A percentile compares a stretch with the other conserved stretches of the same genome.
Conservation (phyloP, 345 rosid genomes). For the Gossypium raimondii region DNA sequence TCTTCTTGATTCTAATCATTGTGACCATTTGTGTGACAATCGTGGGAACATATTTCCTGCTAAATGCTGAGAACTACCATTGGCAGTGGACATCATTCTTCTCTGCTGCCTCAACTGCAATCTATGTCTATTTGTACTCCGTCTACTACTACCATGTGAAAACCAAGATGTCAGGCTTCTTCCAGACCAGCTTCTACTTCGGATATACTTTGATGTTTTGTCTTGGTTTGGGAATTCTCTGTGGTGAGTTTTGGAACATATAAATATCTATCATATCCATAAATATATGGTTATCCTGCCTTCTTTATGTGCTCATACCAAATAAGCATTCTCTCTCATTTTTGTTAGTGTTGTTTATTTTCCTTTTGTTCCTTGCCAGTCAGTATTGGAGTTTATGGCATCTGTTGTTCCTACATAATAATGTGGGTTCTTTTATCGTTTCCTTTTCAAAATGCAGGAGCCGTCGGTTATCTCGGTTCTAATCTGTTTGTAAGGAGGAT, state of each 20-base stretch:
- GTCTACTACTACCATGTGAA: conserved; percentile 70
- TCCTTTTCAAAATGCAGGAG: conserved; percentile 47
- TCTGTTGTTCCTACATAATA: background rate
- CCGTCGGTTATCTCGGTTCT: conserved; percentile 85
- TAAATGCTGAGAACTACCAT: conserved; percentile 94
- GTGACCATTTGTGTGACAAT: conserved; percentile 94
- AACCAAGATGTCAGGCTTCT: conserved; percentile 86
- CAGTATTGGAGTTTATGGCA: background rate
- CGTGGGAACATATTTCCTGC: conserved; percentile 88
- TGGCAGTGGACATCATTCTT: conserved; percentile 99
- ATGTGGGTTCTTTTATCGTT: background rate
- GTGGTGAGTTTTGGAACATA: conserved; percentile 52
- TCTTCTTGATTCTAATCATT: conserved; percentile 78
- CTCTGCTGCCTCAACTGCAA: conserved; percentile 95
- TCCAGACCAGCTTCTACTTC: conserved; percentile 86
- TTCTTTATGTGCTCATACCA: background rate
- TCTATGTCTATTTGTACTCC: conserved; percentile 86
- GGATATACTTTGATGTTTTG: conserved; percentile 95
- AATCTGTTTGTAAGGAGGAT: conserved; percentile 90
- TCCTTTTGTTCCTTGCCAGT: background rate
- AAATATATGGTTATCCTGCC: background rate
- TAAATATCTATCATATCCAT: background rate
- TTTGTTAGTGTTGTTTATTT: background rate
- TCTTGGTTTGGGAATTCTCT: conserved; percentile 90
- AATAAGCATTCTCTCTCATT: background rate